Conservation (phyloP, 495 filamentous ascomycete species). For the Podospora comata region DNA sequence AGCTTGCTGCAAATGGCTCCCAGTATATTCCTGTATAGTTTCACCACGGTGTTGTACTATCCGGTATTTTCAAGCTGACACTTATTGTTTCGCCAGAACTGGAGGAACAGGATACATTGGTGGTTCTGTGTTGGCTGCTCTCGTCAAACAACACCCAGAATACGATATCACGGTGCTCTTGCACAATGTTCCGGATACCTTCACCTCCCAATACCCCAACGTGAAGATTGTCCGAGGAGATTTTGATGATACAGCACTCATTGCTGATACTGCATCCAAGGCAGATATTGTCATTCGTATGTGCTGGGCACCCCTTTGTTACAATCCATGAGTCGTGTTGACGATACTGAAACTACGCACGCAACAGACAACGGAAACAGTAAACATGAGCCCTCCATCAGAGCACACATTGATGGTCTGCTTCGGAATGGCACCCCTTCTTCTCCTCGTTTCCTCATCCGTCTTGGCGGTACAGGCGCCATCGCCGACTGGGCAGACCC, state of each 20-base stretch:
- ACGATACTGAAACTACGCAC: background rate
- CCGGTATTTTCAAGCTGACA: background rate
- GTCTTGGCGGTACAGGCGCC: background rate
- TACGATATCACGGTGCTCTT: background rate
- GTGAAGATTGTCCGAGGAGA: background rate
- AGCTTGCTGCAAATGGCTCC: background rate
- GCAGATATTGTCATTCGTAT: background rate
- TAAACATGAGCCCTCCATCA: background rate
- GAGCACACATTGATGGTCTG: background rate
- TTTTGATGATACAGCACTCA: background rate
- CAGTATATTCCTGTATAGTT: background rate
- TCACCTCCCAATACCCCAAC: background rate
- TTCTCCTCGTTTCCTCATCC: background rate
- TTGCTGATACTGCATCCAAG: background rate
- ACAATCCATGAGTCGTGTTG: background rate
- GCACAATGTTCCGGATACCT: background rate
- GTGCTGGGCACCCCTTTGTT: background rate
- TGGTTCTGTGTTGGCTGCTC: background rate
- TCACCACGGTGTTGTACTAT: background rate
- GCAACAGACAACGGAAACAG: background rate
- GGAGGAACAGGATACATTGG: background rate
- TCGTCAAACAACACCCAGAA: background rate
- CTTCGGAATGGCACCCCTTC: background rate
- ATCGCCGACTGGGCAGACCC: background rate
- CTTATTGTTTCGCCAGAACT: background rate